These are phyloP conservation scores for Trichophyton mentagrophytes DNA, from an alignment of 2,329 filamentous ascomycete genomes.

Conservation along the genomic window DNA sequence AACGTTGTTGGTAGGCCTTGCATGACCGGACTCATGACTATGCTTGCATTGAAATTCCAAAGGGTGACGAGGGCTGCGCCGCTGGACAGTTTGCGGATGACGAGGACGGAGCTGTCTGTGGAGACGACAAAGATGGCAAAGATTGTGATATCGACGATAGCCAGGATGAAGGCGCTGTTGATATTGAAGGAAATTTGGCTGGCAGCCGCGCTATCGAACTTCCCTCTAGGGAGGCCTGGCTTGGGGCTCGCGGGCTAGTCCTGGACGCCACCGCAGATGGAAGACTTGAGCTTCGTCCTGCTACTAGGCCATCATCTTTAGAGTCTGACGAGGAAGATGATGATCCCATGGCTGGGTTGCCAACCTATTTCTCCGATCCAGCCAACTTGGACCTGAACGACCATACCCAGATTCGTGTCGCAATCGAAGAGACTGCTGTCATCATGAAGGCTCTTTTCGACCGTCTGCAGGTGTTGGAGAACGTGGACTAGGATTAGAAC, in stretches of 20 bases:
- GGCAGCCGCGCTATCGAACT: too few relatives aligned
- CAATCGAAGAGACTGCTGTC: not conserved
- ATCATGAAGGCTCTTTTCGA: not conserved
- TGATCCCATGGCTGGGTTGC: not conserved
- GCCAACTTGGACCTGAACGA: not conserved
- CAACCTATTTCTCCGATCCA: not conserved
- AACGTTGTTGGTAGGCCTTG: not conserved
- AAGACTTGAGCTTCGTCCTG: not conserved
- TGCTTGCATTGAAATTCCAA: not conserved
- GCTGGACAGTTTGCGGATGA: not conserved
- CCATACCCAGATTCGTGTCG: not conserved
- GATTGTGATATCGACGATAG: not conserved
- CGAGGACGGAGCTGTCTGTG: not conserved
- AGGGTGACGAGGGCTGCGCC: not conserved
- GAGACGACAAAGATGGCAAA: not conserved
- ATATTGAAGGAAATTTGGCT: too few relatives aligned
- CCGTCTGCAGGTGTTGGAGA: not conserved
- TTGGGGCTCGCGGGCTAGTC: too few relatives aligned
- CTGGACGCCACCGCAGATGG: not conserved
- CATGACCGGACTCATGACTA: not conserved
- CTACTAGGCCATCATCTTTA: not conserved
- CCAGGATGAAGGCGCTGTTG: not conserved
- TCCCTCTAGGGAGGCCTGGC: too few relatives aligned
- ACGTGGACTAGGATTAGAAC: not conserved
- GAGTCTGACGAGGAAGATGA: not conserved